These are phyloP conservation scores for Aschersonia sp. DNA, from an alignment of 2,329 filamentous ascomycete species.

Conservation along the genomic window DNA sequence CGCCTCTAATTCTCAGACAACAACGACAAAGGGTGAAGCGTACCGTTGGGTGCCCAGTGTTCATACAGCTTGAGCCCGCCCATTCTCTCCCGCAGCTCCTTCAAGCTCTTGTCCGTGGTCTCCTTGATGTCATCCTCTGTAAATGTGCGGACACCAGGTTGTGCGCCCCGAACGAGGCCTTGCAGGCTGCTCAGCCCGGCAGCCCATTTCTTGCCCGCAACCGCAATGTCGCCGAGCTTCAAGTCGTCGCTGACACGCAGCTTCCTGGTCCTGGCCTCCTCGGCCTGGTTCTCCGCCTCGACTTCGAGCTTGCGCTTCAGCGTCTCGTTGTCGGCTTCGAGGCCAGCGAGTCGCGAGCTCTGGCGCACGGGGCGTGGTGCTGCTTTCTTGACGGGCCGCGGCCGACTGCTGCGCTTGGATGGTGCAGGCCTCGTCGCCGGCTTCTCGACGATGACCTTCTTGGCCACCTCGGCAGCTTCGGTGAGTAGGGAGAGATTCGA, in stretches of 20 bases:
- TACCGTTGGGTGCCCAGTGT: slow-evolving; percentile 67
- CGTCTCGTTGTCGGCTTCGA: slow-evolving; percentile 31
- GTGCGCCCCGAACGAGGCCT: slow-evolving; percentile 46
- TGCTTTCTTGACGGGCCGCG: slow-evolving; percentile 32
- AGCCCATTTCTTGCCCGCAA: slow-evolving; percentile 67
- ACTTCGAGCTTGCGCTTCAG: slow-evolving; percentile 37
- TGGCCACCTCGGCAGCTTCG: slow-evolving; percentile 58
- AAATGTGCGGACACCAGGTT: slow-evolving; percentile 75
- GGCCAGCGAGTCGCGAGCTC: slow-evolving; percentile 43
- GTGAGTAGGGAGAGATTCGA: slow-evolving; percentile 71
- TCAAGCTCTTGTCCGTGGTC: slow-evolving; percentile 63
- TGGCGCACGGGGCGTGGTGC: slow-evolving; percentile 35
- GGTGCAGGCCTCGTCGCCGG: slow-evolving; percentile 30
- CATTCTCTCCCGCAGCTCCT: slow-evolving; percentile 62
- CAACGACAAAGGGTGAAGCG: neutral
- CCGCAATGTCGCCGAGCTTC: slow-evolving; percentile 60
- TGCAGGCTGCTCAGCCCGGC: slow-evolving; percentile 50
- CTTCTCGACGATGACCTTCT: slow-evolving; percentile 46
- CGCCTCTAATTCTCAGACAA: too few species aligned
- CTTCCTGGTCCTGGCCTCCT: slow-evolving; percentile 41
- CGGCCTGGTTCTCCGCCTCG: slow-evolving; percentile 27
- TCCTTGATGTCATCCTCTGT: slow-evolving; percentile 68
- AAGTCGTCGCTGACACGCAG: slow-evolving; percentile 40
- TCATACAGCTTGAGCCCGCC: slow-evolving; percentile 66
- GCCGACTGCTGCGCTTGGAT: slow-evolving; percentile 15